Base-by-base conservation (phyloP, 1,139 yeast genomes). In the Hansenula lynferdii region DNA sequence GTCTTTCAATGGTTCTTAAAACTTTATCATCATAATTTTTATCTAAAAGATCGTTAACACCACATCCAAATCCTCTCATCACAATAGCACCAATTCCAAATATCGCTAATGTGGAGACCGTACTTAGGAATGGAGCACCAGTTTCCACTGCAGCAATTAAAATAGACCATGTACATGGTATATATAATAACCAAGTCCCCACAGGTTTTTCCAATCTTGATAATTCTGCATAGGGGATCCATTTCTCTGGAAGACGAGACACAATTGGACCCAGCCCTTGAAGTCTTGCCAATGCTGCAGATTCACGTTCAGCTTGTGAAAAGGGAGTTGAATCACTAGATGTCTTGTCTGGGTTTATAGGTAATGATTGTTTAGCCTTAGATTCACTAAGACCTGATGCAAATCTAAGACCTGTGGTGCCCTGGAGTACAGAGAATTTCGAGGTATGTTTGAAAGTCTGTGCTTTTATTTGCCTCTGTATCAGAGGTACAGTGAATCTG, bases 41-140 rank as follows among this genome's bases (percentile, higher is more conserved):
- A 57, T 94, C 99, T 57, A 82, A 67, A 38, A 90, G 68, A 60
- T 94, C 99, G 56, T 94, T 94, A 41, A 94, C 82, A 1, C 96
- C 90, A 58, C 99, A 94, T 0, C 98, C 99, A 2, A 97, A 97
- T 28, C 97, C 97, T 61, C 99, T 75, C 96, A 94, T 92, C 14
- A 90, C 70, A 29, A 90, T 56, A 0, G 97, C 77, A 11, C 99
- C 99, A 4, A 81, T 67, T 1, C 92, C 79, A 55, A 90, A 92
- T 21, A 90, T 65, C 0, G 71, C 68, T 28, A 83, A 57, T 50
- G 81, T 84, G 48, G 72, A 70, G 1, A 72, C 43, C 0, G 90
- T 78, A 1, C 80, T 72, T 0, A 76, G 51, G 4, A 85, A 39
- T 0, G 96, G 81, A 0, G 96, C 95, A 2, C 73, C 62, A 0